Evolutionary conservation across 129 eudicot species (phyloP).

Genomic region (Glebionis coronaria): DNA sequence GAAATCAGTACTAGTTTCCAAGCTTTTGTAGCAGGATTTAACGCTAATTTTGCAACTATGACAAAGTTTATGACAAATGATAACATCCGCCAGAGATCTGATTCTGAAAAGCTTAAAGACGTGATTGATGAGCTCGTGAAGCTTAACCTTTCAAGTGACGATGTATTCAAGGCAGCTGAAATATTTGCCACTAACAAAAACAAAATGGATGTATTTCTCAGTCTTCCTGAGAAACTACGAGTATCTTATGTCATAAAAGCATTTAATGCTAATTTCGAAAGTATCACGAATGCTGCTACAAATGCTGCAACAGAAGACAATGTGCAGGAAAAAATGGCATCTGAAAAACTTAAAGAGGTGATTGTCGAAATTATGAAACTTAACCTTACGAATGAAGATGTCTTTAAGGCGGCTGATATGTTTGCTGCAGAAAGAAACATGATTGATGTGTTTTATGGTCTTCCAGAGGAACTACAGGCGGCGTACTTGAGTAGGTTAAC

Average conservation of each 20-base stretch:
- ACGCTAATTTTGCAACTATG: slow-evolving; percentile 17
- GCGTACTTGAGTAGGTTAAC: slow-evolving; percentile 8
- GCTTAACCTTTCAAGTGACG: slow-evolving; percentile 19
- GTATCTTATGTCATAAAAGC: slow-evolving; percentile 20
- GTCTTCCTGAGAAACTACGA: slow-evolving; percentile 13
- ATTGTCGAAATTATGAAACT: slow-evolving; percentile 18
- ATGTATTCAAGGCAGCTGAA: slow-evolving; percentile 18
- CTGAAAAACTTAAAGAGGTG: slow-evolving; percentile 13
- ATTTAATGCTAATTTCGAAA: slow-evolving; percentile 6
- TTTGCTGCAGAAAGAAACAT: slow-evolving; percentile 20
- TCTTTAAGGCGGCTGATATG: slow-evolving; percentile 25
- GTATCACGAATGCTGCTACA: not conserved
- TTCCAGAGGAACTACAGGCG: slow-evolving; percentile 8
- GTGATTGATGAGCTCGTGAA: slow-evolving; percentile 9
- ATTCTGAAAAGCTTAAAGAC: slow-evolving; percentile 12
- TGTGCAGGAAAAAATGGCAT: not conserved
- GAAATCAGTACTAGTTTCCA: slow-evolving; percentile 1
- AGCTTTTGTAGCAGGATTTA: slow-evolving; percentile 10
- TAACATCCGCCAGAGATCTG: not conserved
- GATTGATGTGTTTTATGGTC: slow-evolving; percentile 21
- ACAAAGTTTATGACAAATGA: slow-evolving; percentile 4
- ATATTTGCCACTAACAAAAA: slow-evolving; percentile 13
- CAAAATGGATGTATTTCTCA: slow-evolving; percentile 19
- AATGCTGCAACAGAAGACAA: slow-evolving; percentile 1
- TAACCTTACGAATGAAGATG: slow-evolving; percentile 2